These are phyloP conservation scores for Psidium friedrichsthalianum DNA, from an alignment of 345 rosid genomes.

Conservation along the genomic window DNA sequence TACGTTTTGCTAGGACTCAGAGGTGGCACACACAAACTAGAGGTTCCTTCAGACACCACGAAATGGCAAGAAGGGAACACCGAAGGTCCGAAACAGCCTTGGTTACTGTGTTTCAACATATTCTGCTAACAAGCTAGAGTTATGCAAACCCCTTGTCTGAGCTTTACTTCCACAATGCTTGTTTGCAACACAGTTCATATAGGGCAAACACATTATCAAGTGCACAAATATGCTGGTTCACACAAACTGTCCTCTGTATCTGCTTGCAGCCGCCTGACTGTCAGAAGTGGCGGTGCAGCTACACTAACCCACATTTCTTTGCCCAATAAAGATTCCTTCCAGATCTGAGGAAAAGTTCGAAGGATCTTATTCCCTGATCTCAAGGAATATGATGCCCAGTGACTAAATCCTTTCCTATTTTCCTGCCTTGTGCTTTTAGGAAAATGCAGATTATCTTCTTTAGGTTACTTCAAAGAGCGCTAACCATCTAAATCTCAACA, in stretches of 20 bases:
- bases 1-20: background rate
- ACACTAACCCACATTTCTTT: no score
- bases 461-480: background rate
- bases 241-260: slow-evolving; percentile 9
- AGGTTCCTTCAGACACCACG: background rate
- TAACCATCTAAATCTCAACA: background rate
- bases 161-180: background rate
- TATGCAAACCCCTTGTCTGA: background rate
- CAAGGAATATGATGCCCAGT: background rate
- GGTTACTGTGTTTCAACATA: background rate
- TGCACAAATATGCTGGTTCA: background rate
- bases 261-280: slow-evolving; percentile 22
- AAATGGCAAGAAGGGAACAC: background rate
- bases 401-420: background rate
- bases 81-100: background rate
- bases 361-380: background rate
- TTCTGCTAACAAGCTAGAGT: background rate
- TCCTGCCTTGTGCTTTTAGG: background rate
- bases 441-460: background rate
- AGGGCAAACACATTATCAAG: background rate
- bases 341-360: background rate
- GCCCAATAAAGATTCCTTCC: no score
- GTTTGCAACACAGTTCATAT: background rate
- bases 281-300: slow-evolving; percentile 1
- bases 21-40: background rate